Evolutionary conservation across 2,329 filamentous ascomycete genomes (phyloP), one percentile per base, ranked within the genome.

Genomic region (Pleurostoma richardsiae): DNA sequence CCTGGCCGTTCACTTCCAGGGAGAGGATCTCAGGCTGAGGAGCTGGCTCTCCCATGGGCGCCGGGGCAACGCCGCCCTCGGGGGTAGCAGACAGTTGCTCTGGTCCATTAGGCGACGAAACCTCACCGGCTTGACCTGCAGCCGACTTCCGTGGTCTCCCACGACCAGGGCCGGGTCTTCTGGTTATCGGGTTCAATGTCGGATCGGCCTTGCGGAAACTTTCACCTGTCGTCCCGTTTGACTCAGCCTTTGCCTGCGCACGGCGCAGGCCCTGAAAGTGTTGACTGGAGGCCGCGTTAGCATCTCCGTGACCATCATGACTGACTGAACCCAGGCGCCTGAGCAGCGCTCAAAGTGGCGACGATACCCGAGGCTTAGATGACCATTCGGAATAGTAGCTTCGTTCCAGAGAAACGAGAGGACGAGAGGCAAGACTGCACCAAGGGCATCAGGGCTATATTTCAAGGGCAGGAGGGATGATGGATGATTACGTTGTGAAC

Each of bases 261-360:
- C 79, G 66, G 29, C 78, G 69, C 19, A 83, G 69, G 29, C 78
- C 77, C 56, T 82, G 79, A 48, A 82, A 82, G 56, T 82, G 79
- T 68, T 82, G 79, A 36, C 79, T 82, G 19, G 19, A 19, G 19
- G 19, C 19, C 19, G 19, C 19, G 19, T 19, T 19, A 19, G 19
- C 19, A 19, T 19, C 19, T 19, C 19, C 19, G 19, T 19, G 19
- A 19, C 19, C 19, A 19, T 19, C 19, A 19, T 19, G 19, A 19
- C 19, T 19, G 19, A 19, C 19, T 19, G 19, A 19, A 19, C 19
- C 19, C 19, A 19, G 19, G 19, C 19, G 19, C 19, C 19, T 19
- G 19, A 19, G 19, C 19, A 19, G 19, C 19, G 19, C 19, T 19
- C 19, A 19, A 19, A 19, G 19, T 19, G 19, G 19, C 19, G 19